phyloP scores from a whole-genome alignment of 495 filamentous ascomycete species.

The Neurospora sp. region DNA sequence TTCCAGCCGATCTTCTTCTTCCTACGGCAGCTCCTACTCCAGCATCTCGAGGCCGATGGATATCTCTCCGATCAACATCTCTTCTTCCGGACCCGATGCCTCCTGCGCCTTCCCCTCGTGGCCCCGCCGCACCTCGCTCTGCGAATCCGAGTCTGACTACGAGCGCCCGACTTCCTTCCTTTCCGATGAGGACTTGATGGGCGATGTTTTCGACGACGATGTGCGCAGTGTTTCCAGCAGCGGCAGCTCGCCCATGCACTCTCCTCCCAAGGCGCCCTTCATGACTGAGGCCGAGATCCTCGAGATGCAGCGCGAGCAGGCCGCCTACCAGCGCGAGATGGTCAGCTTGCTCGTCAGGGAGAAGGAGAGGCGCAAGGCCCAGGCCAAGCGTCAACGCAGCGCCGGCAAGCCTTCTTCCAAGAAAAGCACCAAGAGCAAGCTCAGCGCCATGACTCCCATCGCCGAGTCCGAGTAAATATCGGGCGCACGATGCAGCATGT shows the following conservation, averaged over 20 bases:
- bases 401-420: constrained; percentile 19
- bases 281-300: constrained; percentile 31
- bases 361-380: constrained; percentile 34
- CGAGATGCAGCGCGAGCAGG: constrained; percentile 33
- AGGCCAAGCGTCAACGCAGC: constrained; percentile 23
- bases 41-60: constrained; percentile 41
- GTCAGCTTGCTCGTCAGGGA: constrained; percentile 31
- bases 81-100: constrained; percentile 26
- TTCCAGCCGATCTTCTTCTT: constrained; percentile 14
- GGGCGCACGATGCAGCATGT: neutral
- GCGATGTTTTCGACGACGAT: constrained; percentile 32
- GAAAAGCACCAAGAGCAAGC: constrained; percentile 37
- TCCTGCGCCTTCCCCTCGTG: constrained; percentile 43
- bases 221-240: constrained; percentile 34
- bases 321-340: constrained; percentile 36
- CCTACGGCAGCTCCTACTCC: constrained; percentile 13
- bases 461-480: constrained; percentile 28
- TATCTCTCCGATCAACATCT: constrained; percentile 35
- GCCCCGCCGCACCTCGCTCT: constrained; percentile 35
- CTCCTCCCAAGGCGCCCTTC: constrained; percentile 9
- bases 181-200: constrained; percentile 38
- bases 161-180: constrained; percentile 38
- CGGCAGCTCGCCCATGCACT: constrained; percentile 32
- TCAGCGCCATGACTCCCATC: constrained; percentile 38
- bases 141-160: constrained; percentile 25